Evolutionary conservation across 768 basidiomycete species (phyloP), one percentile per base, ranked within the genome.

Genomic region (Russula emetica): DNA sequence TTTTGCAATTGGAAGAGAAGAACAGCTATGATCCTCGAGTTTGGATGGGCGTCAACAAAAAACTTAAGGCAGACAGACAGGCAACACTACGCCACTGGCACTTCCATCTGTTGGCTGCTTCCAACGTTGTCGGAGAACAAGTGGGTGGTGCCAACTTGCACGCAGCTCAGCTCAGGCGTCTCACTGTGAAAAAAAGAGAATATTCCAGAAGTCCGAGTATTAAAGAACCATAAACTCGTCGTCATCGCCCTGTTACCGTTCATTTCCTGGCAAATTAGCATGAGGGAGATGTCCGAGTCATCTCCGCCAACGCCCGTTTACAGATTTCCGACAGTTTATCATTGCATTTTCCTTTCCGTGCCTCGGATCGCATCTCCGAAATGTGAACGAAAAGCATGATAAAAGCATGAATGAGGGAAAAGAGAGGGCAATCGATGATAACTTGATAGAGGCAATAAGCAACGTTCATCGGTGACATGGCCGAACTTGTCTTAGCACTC

Each of bases 401-500:
- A 47, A 22, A 22, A 1, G 44, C 6, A 60, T 42, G 50, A 44
- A 34, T 14, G 55, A 20, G 54, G 45, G 18, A 18, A 45, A 30
- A 28, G 40, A 34, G 49, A 51, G 49, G 49, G 30, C n/a, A 38
- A 62, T 51, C 55, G 49, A 51, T 40, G 10, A 24, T 18, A 18
- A 32, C 34, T 24, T 38, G 49, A 59, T 60, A 52, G 58, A 62
- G 55, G 38, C 32, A 28, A n/a, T 6, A 32, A 11, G 32, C 38
- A 38, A 52, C 40, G 49, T 40, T 62, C 55, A 34, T 57, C 22
- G 30, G 38, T 42, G 28, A 55, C 56, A 49, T 55, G 14, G 22
- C 55, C 61, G 32, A 44, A 60, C 59, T 52, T 56, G 60, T 65
- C 59, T 26, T 65, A 61, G 64, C 63, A 47, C 58, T 60, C 34